phyloP scores from a whole-genome alignment of 768 basidiomycete genomes.

The Lactarius indigo region DNA sequence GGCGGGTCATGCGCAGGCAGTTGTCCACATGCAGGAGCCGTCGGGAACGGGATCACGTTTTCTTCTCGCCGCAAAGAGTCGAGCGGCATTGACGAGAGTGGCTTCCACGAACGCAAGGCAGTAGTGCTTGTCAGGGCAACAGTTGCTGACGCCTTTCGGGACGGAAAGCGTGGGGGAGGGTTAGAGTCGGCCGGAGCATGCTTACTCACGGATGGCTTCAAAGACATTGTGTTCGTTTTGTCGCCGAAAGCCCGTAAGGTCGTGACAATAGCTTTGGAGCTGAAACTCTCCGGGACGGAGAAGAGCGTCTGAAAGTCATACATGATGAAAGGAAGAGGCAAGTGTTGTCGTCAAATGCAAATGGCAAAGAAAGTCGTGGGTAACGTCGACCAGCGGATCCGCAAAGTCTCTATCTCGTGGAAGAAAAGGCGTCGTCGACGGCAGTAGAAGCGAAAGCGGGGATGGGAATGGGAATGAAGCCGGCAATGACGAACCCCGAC shows the following conservation, averaged over 20 bases:
- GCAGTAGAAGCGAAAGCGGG: constrained; percentile 1
- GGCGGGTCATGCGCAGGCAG: constrained; percentile 1
- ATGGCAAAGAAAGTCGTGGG: constrained; percentile 8
- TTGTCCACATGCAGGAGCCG: background rate
- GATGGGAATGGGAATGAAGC: background rate
- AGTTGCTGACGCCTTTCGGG: constrained; percentile 21
- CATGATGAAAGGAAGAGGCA: constrained; percentile 6
- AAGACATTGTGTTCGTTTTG: constrained; percentile 15
- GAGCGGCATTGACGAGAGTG: background rate
- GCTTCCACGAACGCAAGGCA: constrained; percentile 17
- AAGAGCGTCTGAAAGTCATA: constrained; percentile 20
- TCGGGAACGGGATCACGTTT: constrained; percentile 14
- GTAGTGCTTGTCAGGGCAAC: constrained; percentile 23
- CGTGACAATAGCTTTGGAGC: constrained; percentile 13
- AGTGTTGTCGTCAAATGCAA: constrained; percentile 8
- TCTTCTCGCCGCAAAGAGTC: constrained; percentile 7
- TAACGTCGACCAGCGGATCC: constrained; percentile 14
- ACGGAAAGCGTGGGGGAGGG: constrained; percentile 17
- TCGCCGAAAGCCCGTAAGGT: constrained; percentile 19
- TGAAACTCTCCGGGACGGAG: constrained; percentile 14
- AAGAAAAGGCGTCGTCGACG: constrained; percentile 8
- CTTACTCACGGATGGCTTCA: constrained; percentile 7
- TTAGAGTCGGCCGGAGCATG: background rate
- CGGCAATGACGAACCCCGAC: constrained; percentile 1
- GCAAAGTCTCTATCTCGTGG: constrained; percentile 5